Evolutionary conservation across 176 grass and related monocot genomes (phyloP).

Genomic region (Panicum miliaceum): DNA sequence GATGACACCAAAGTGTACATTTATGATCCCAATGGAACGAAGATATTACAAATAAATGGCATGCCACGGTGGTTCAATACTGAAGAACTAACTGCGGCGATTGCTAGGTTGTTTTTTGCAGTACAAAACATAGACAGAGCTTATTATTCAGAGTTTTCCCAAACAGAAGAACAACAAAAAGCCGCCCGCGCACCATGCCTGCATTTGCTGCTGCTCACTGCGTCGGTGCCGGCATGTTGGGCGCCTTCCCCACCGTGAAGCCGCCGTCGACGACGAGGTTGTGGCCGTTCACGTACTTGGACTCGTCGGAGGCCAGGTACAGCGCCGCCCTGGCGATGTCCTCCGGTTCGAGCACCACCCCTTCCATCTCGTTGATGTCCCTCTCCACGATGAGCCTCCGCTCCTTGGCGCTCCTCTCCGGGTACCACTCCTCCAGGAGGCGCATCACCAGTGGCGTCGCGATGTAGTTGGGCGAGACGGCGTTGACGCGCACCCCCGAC

Average conservation of each 20-base stretch:
- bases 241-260: constrained; percentile 42
- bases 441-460: constrained; percentile 39
- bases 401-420: neutral
- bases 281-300: constrained; percentile 68
- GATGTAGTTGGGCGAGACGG: constrained; percentile 34
- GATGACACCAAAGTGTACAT: neutral
- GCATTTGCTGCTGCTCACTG: neutral
- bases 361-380: constrained; percentile 16
- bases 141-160: neutral
- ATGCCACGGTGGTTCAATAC: neutral
- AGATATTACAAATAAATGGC: neutral
- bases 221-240: constrained; percentile 2
- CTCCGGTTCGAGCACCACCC: neutral
- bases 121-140: neutral
- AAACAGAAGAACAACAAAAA: neutral
- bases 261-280: constrained; percentile 75
- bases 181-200: neutral
- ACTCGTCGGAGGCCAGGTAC: constrained; percentile 72
- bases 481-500: constrained; percentile 36
- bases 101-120: neutral
- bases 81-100: neutral
- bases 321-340: constrained; percentile 26
- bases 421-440: neutral
- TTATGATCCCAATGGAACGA: neutral
- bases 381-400: neutral